phyloP scores from a whole-genome alignment of 2,329 filamentous ascomycete genomes.

The Ceratocystis eucalypticola region DNA sequence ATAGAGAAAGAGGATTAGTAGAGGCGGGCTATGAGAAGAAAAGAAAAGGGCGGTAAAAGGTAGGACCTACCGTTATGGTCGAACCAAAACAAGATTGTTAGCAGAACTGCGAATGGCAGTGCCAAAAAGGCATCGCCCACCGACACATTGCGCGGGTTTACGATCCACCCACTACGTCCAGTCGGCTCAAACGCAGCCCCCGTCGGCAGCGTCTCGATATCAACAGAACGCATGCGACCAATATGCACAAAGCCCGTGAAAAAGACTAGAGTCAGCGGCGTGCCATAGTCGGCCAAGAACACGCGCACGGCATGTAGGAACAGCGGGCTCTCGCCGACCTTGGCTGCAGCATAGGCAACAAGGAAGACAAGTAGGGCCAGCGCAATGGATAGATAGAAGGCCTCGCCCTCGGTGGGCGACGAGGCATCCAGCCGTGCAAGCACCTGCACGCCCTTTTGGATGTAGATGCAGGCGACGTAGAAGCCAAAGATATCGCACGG shows the following conservation, averaged over 20 bases:
- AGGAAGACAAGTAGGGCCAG: slow-evolving; percentile 66
- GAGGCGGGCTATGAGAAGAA: background rate
- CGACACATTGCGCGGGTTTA: slow-evolving; percentile 66
- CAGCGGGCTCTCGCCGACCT: slow-evolving; percentile 55
- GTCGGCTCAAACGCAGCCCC: slow-evolving; percentile 70
- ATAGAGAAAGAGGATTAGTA: background rate
- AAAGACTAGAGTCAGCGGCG: slow-evolving; percentile 68
- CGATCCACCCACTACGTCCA: slow-evolving; percentile 56
- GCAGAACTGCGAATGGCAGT: slow-evolving; percentile 69
- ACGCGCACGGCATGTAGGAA: slow-evolving; percentile 64
- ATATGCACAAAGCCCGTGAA: slow-evolving; percentile 84
- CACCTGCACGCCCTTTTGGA: slow-evolving; percentile 83
- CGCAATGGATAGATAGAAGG: slow-evolving; percentile 68
- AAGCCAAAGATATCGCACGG: slow-evolving; percentile 91
- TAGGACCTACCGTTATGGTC: slow-evolving; percentile 60
- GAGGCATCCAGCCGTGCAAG: slow-evolving; percentile 49
- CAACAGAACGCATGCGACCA: slow-evolving; percentile 61
- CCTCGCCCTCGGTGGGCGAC: slow-evolving; percentile 26
- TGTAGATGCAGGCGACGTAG: slow-evolving; percentile 82
- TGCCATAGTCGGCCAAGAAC: slow-evolving; percentile 83
- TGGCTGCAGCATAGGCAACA: slow-evolving; percentile 59
- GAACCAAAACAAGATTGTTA: slow-evolving; percentile 80
- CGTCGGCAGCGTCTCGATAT: slow-evolving; percentile 59
- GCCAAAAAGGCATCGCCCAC: slow-evolving; percentile 67
- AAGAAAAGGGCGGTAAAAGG: background rate